Conservation (phyloP, 192 early-diverging fungal species). For the Coemansia sp. region DNA sequence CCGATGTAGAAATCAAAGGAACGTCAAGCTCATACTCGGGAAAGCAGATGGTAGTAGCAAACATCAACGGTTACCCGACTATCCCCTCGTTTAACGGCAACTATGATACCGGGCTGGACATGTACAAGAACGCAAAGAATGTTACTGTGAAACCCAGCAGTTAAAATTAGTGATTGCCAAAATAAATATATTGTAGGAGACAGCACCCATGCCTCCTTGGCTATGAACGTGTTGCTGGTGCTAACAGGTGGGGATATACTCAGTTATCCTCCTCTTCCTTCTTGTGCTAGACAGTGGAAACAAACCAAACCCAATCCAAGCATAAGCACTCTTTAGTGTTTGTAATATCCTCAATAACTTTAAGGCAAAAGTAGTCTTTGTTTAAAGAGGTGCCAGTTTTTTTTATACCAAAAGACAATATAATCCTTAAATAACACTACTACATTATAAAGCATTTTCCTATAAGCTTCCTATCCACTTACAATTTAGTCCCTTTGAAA, state of each 20-base stretch:
- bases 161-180: not conserved
- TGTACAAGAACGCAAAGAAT: constrained; percentile 5
- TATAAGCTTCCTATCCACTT: not conserved
- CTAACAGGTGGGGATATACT: no score
- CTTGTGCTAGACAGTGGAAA: no score
- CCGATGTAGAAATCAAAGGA: constrained; percentile 56
- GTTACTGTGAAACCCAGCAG: constrained; percentile 16
- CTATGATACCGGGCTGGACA: constrained; percentile 18
- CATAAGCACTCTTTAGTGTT: not conserved
- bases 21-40: constrained; percentile 38
- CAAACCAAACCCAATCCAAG: no score
- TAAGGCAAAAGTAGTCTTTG: not conserved
- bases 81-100: constrained; percentile 33
- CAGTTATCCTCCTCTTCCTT: no score
- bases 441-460: not conserved
- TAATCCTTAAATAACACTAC: not conserved
- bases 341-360: not conserved
- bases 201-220: not conserved
- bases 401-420: not conserved
- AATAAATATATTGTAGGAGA: not conserved
- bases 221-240: no score
- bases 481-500: no score
- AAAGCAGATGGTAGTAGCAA: constrained; percentile 37
- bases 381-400: not conserved
- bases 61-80: constrained; percentile 28